Conservation (phyloP, 1,284 basidiomycete species). For the Cryptococcus sp. region DNA sequence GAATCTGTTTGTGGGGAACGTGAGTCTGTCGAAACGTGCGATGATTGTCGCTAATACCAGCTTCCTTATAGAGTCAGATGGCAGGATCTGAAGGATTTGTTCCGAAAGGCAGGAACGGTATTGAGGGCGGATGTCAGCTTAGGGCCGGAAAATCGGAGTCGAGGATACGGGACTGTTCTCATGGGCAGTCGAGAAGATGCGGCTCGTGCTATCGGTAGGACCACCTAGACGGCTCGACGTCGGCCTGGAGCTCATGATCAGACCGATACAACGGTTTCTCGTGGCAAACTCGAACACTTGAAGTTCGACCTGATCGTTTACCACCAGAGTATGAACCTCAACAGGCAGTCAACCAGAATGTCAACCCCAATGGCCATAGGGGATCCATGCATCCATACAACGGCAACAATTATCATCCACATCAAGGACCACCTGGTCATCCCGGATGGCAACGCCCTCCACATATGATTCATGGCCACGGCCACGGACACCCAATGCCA, state of each 20-base stretch:
- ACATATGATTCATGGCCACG: slow-evolving; percentile 4
- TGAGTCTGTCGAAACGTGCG: slow-evolving; percentile 48
- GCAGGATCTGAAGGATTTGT: slow-evolving; percentile 98
- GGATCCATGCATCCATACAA: slow-evolving; percentile 8
- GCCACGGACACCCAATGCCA: slow-evolving; percentile 13
- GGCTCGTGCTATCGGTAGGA: slow-evolving; percentile 65
- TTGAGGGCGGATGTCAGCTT: slow-evolving; percentile 89
- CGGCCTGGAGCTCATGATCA: slow-evolving; percentile 1
- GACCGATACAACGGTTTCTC: slow-evolving; percentile 78
- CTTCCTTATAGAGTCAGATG: slow-evolving; percentile 88
- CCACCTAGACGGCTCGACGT: background rate
- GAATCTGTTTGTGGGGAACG: slow-evolving; percentile 85
- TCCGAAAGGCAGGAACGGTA: slow-evolving; percentile 90
- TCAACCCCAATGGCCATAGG: slow-evolving; percentile 11
- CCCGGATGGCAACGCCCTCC: slow-evolving; percentile 7
- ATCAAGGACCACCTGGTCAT: background rate
- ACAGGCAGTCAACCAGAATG: slow-evolving; percentile 20
- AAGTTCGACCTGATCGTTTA: slow-evolving; percentile 79
- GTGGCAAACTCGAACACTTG: slow-evolving; percentile 85
- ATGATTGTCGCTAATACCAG: slow-evolving; percentile 48
- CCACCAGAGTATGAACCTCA: slow-evolving; percentile 56
- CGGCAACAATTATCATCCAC: background rate
- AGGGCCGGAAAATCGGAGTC: slow-evolving; percentile 83
- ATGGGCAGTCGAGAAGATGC: slow-evolving; percentile 89
- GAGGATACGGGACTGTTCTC: slow-evolving; percentile 89